A percentile compares a stretch with the other conserved stretches of the same genome.
These are phyloP conservation scores for Colletotrichum brevisporum DNA, from an alignment of 2,329 filamentous ascomycete genomes.

Conservation along the genomic window DNA sequence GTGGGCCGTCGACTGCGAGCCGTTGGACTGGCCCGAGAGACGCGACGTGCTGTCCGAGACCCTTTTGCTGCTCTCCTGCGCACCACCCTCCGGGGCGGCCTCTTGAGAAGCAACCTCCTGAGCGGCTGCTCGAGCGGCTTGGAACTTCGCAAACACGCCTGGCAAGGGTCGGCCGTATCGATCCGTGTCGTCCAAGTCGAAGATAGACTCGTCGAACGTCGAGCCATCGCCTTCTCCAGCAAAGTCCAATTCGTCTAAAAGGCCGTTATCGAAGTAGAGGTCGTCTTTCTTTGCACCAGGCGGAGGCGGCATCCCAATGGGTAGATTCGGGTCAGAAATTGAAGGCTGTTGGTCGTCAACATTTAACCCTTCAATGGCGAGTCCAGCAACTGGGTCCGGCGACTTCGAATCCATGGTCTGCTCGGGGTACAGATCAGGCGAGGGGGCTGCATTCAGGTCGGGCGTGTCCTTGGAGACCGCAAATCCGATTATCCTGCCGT, in stretches of 20 bases:
- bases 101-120: slow-evolving; percentile 40
- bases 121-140: slow-evolving; percentile 57
- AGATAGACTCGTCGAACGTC: slow-evolving; percentile 80
- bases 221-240: slow-evolving; percentile 66
- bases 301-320: slow-evolving; percentile 36
- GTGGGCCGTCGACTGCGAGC: slow-evolving; percentile 64
- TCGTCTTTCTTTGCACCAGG: slow-evolving; percentile 61
- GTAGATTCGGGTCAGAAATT: slow-evolving; percentile 42
- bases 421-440: slow-evolving; percentile 24
- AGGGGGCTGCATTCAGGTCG: slow-evolving; percentile 41
- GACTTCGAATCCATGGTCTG: slow-evolving; percentile 25
- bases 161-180: slow-evolving; percentile 72
- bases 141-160: slow-evolving; percentile 68
- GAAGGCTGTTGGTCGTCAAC: slow-evolving; percentile 31
- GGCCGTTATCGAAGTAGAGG: slow-evolving; percentile 78
- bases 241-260: slow-evolving; percentile 61
- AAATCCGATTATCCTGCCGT: slow-evolving; percentile 70
- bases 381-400: slow-evolving; percentile 50
- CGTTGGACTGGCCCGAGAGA: slow-evolving; percentile 59
- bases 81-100: slow-evolving; percentile 58
- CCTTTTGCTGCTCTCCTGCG: slow-evolving; percentile 53
- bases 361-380: slow-evolving; percentile 59
- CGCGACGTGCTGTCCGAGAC: slow-evolving; percentile 63
- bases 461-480: slow-evolving; percentile 65
- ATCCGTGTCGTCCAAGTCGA: slow-evolving; percentile 77